Conservation (phyloP, 1,139 yeast genomes). For the Yarrowia galli region DNA sequence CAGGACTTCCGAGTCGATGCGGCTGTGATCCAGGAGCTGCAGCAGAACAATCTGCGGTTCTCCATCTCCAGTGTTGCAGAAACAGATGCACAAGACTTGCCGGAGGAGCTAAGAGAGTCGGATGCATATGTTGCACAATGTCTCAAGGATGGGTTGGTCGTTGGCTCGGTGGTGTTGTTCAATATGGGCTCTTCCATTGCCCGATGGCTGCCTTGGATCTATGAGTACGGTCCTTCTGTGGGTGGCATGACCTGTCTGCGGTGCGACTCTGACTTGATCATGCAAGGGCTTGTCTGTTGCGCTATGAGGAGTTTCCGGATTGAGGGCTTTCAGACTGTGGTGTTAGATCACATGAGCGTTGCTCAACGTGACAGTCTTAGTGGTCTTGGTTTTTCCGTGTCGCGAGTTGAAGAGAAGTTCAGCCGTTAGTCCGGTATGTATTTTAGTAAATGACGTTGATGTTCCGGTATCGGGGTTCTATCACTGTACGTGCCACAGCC, state of each 20-base stretch:
- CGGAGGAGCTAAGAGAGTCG: slow-evolving; percentile 20
- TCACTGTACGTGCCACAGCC: too few relatives aligned
- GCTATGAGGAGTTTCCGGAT: slow-evolving; percentile 21
- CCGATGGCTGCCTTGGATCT: slow-evolving; percentile 24
- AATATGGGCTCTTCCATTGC: slow-evolving; percentile 8
- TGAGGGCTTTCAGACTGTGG: slow-evolving; percentile 29
- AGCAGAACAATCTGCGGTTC: slow-evolving; percentile 21
- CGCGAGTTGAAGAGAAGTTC: slow-evolving; percentile 21
- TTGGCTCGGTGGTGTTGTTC: slow-evolving; percentile 17
- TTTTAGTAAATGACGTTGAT: not conserved
- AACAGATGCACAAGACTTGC: slow-evolving; percentile 9
- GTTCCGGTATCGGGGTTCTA: too few relatives aligned
- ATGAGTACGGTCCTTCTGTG: slow-evolving; percentile 19
- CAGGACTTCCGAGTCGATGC: slow-evolving; percentile 26
- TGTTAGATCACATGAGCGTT: slow-evolving; percentile 27
- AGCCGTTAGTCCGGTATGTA: slow-evolving; percentile 10
- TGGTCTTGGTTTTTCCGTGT: slow-evolving; percentile 12
- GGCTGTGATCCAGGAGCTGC: slow-evolving; percentile 9
- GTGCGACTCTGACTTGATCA: slow-evolving; percentile 12
- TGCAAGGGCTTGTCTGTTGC: slow-evolving; percentile 26
- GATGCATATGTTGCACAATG: slow-evolving; percentile 25
- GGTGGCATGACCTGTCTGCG: slow-evolving; percentile 23
- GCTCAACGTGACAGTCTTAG: slow-evolving; percentile 19
- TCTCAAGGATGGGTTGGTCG: slow-evolving; percentile 10
- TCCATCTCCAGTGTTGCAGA: slow-evolving; percentile 30